A percentile compares a stretch with the other conserved stretches of the same genome.
These are phyloP conservation scores for Chytriomyces sp. DNA, from an alignment of 192 early-diverging fungal genomes.

Conservation along the genomic window DNA sequence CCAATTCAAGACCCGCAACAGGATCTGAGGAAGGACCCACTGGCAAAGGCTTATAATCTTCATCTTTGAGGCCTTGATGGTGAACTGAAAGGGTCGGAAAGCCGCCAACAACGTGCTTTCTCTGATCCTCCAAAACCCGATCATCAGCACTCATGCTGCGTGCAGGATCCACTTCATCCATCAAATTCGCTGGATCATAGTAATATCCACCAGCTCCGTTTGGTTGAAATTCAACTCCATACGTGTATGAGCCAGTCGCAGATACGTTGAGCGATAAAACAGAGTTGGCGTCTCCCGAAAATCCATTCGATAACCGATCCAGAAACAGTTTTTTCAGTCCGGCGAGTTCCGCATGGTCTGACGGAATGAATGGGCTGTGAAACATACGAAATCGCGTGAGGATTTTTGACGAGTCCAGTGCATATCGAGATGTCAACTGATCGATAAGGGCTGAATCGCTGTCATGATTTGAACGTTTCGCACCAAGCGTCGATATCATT, in stretches of 20 bases:
- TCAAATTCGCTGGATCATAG: conserved; percentile 4
- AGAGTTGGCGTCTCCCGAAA: conserved; percentile 1
- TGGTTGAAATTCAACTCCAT: background rate
- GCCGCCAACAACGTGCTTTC: no score
- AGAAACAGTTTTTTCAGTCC: conserved; percentile 33
- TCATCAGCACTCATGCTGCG: conserved; percentile 8
- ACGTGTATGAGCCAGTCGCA: conserved; percentile 12
- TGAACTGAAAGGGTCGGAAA: no score
- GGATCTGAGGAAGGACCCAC: conserved; percentile 43
- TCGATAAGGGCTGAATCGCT: conserved; percentile 15
- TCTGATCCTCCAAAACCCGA: background rate
- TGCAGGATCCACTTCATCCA: background rate
- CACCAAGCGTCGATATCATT: background rate
- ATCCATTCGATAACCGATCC: conserved; percentile 17
- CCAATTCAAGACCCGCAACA: conserved; percentile 26
- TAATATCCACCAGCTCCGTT: conserved; percentile 5
- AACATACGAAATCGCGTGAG: conserved; percentile 39
- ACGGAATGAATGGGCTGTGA: conserved; percentile 50
- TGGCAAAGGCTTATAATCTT: conserved; percentile 20
- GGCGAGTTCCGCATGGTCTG: conserved; percentile 28
- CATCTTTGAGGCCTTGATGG: no score
- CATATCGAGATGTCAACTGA: background rate
- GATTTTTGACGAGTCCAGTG: background rate
- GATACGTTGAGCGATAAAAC: background rate
- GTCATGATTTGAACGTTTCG: background rate